These are phyloP conservation scores for Paspalum notatum DNA, from an alignment of 176 grass and related monocot genomes.

Conservation along the genomic window DNA sequence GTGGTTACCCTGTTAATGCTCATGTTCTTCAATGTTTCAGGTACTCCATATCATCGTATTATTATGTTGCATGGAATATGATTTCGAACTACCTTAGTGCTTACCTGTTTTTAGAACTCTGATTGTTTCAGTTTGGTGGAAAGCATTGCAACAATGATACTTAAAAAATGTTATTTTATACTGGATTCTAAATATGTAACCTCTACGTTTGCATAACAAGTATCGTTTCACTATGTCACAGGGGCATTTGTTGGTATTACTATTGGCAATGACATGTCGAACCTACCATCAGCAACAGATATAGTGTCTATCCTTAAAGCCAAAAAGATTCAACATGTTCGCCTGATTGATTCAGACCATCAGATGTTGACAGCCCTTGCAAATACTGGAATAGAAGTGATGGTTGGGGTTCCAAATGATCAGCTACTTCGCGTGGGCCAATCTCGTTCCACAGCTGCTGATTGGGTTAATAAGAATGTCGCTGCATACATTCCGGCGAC, in stretches of 20 bases:
- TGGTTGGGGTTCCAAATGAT: constrained; percentile 82
- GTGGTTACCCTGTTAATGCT: constrained; percentile 52
- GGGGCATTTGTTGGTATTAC: constrained; percentile 91
- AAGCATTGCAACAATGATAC: not conserved
- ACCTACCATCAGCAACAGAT: constrained; percentile 60
- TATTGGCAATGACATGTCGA: constrained; percentile 72
- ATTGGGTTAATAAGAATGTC: constrained; percentile 96
- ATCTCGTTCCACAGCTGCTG: constrained; percentile 74
- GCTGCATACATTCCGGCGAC: constrained; percentile 75
- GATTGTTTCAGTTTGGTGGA: not conserved
- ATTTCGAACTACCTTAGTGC: not conserved
- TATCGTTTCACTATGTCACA: constrained; percentile 32
- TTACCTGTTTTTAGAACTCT: not conserved
- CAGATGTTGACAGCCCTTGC: constrained; percentile 85
- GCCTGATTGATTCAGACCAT: constrained; percentile 76
- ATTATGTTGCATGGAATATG: constrained; percentile 26
- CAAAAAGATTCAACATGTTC: constrained; percentile 82
- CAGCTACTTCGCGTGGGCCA: constrained; percentile 82
- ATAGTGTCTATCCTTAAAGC: constrained; percentile 84
- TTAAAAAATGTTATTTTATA: constrained; percentile 2
- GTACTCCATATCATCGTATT: constrained; percentile 45
- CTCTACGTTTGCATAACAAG: constrained; percentile 13
- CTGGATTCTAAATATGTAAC: not conserved
- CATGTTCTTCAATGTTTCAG: constrained; percentile 62
- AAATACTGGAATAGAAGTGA: constrained; percentile 90